These are phyloP conservation scores for Fragaria nilgerrensis DNA, from an alignment of 306 rosid species.

Conservation along the genomic window DNA sequence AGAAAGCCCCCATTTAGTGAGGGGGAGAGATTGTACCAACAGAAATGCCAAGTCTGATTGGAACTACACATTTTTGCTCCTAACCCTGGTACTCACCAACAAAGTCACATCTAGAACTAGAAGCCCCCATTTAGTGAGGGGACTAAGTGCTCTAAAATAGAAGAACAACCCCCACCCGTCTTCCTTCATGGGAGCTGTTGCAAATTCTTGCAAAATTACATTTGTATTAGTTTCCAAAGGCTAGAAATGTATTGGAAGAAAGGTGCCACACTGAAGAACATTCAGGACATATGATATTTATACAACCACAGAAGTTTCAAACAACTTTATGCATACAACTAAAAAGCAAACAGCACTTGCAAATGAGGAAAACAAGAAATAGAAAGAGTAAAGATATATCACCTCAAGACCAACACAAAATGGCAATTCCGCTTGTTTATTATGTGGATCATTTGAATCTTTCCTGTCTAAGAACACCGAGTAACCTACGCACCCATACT, in stretches of 20 bases:
- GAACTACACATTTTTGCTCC: not conserved
- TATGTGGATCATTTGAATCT: slow-evolving; percentile 44
- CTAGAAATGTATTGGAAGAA: not conserved
- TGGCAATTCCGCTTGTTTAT: slow-evolving; percentile 73
- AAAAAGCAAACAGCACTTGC: slow-evolving; percentile 10
- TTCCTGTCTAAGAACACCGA: slow-evolving; percentile 74
- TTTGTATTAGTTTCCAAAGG: not conserved
- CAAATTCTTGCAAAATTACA: not conserved
- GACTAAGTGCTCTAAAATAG: not conserved
- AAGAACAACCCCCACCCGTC: not conserved
- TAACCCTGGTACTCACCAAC: not conserved
- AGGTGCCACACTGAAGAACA: not conserved
- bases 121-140: not conserved
- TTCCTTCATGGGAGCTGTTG: not conserved
- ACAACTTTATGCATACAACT: not conserved
- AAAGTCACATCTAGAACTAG: not conserved
- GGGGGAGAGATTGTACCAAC: not conserved
- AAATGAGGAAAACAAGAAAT: not conserved
- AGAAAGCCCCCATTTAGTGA: not conserved
- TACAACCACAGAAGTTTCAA: not conserved
- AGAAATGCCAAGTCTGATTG: not conserved
- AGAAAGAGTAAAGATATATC: slow-evolving; percentile 13
- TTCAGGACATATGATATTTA: not conserved
- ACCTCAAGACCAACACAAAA: slow-evolving; percentile 93
- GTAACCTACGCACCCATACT: slow-evolving; percentile 88